Evolutionary conservation across 441 rosid genomes (phyloP).

Genomic region (Gossypium aridum): DNA sequence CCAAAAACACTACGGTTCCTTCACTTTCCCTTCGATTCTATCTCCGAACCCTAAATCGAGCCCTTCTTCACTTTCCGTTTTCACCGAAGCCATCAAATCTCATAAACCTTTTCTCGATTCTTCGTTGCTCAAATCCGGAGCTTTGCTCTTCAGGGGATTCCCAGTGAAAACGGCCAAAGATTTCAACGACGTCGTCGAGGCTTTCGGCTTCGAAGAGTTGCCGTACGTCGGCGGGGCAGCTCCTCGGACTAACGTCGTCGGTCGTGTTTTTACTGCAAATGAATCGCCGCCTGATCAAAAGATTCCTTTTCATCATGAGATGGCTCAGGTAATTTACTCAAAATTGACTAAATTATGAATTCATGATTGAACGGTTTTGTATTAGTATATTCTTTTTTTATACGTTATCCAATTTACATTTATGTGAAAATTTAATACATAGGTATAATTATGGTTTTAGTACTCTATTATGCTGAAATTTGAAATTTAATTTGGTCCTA

Average conservation of each 20-base stretch:
- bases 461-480: too few relatives aligned
- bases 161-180: conserved; percentile 48
- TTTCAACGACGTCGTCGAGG: conserved; percentile 76
- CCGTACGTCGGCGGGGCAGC: conserved; percentile 94
- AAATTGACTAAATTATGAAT: background rate
- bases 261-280: conserved; percentile 87
- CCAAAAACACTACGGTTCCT: conserved; percentile 40
- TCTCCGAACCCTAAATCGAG: conserved; percentile 24
- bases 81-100: conserved; percentile 29
- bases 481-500: too few relatives aligned
- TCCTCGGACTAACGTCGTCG: conserved; percentile 66
- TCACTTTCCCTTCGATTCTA: conserved; percentile 48
- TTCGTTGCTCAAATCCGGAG: conserved; percentile 55
- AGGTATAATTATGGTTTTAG: too few relatives aligned
- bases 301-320: conserved; percentile 88
- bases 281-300: conserved; percentile 89
- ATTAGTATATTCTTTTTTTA: background rate
- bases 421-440: too few relatives aligned
- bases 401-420: too few relatives aligned
- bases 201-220: conserved; percentile 80
- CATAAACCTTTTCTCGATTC: conserved; percentile 55
- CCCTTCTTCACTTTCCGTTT: conserved; percentile 21
- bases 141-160: conserved; percentile 64
- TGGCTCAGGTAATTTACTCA: conserved; percentile 58
- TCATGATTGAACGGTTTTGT: background rate